Evolutionary conservation across 345 rosid species (phyloP).

Genomic region (Melaleuca quinquenervia): DNA sequence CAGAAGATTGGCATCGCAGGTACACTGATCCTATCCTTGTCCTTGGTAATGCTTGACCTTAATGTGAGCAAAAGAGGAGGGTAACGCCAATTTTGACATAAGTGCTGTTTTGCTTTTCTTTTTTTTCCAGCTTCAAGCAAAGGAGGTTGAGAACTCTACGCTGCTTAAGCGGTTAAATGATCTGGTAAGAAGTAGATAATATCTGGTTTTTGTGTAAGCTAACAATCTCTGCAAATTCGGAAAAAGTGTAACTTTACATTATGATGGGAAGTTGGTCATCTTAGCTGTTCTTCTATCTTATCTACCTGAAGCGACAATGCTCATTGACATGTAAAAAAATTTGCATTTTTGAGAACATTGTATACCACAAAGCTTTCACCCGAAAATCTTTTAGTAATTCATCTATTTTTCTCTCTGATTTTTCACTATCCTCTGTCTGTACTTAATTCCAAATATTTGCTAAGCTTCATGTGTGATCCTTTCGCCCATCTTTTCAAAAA

Average conservation of each 20-base stretch:
- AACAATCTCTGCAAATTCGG: neutral
- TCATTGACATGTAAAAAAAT: neutral
- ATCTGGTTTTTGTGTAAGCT: neutral
- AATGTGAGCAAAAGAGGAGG: neutral
- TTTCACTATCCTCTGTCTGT: neutral
- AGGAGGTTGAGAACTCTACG: slow-evolving; percentile 43
- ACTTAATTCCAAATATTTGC: neutral
- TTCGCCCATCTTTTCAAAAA: neutral
- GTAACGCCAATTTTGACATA: neutral
- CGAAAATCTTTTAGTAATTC: neutral
- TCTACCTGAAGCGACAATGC: neutral
- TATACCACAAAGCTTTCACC: neutral
- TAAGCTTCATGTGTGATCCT: neutral
- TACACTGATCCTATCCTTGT: neutral
- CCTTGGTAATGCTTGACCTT: neutral
- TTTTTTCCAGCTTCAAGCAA: slow-evolving; percentile 49
- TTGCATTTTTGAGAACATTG: neutral
- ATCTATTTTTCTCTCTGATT: neutral
- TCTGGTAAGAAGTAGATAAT: slow-evolving; percentile 30
- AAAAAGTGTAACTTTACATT: neutral
- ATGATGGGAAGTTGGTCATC: neutral
- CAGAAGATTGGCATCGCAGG: slow-evolving; percentile 20
- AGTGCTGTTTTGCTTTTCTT: neutral
- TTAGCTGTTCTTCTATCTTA: neutral
- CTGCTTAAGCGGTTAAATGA: slow-evolving; percentile 51